Evolutionary conservation across 805 yeast genomes (phyloP), one percentile per base, ranked within the genome.

Genomic region (Nakazawaea molendinolei): DNA sequence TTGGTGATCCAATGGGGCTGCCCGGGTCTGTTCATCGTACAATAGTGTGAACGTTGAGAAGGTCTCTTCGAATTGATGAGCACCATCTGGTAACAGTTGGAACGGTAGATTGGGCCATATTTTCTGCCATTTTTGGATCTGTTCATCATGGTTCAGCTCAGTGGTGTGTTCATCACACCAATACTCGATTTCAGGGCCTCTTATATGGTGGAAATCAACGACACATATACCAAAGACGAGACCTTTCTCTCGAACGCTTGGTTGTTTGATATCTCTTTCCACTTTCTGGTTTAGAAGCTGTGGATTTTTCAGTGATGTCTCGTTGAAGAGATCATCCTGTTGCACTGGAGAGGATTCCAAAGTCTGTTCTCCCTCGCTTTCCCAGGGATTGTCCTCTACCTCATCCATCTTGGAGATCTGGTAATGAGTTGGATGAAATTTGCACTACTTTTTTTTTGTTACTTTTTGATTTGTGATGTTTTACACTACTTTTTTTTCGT

Each of bases 181-280:
- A 59, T 85, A 87, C 56, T 90, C 97, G 17, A 92, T 76, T 54
- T 92, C 97, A 0, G 98, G 97, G 2, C 98, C 98, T 40, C 95
- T 66, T 20, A 62, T 56, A 51, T 92, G 97, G 53, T 90, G 95
- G 66, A 90, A 90, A 46, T 94, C 95, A 15, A 89, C 95, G 10
- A 92, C 72, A 45, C 95, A 81, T 3, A 89, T 73, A 9, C 95
- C 96, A 55, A 85, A 79, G 2, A 90, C 71, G 47, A 77, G 53
- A 32, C 53, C 34, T 24, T 17, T 13, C n/a, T 34, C 33, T 15
- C 19, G n/a, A 6, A 34, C 14, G 9, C 13, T 8, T 24, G 35
- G 35, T 18, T 19, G 19, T 16, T 30, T 28, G n/a, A n/a, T n/a
- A n/a, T n/a, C n/a, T n/a, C n/a, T n/a, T n/a, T n/a, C n/a, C n/a